Evolutionary conservation across 1,139 yeast genomes (phyloP).

Genomic region (Hemisphaericaspora lyxosophila): DNA sequence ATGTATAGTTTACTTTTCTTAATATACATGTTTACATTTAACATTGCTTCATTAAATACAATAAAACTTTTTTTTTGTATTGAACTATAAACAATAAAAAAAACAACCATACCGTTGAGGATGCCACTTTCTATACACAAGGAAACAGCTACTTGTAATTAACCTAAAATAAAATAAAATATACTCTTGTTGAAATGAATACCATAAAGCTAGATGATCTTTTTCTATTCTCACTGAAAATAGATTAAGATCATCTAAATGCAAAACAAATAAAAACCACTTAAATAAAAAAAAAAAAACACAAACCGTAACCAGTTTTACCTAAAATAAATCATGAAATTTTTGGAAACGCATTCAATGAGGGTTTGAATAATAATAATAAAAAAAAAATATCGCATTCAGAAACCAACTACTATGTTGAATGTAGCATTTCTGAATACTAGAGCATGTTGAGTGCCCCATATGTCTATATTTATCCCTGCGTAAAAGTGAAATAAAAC

Average conservation of each 20-base stretch:
- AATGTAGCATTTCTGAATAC: slow-evolving; percentile 4
- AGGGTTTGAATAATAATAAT: slow-evolving; percentile 2
- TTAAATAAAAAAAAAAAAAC: slow-evolving; percentile 1
- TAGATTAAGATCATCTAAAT: not conserved
- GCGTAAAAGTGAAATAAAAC: slow-evolving; percentile 25
- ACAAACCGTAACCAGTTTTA: slow-evolving; percentile 7
- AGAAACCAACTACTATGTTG: slow-evolving; percentile 3
- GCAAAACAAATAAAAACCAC: slow-evolving; percentile 2
- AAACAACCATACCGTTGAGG: slow-evolving; percentile 34
- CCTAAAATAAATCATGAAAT: slow-evolving; percentile 1
- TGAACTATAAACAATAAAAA: not conserved
- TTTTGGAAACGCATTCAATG: slow-evolving; percentile 2
- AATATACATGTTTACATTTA: not conserved
- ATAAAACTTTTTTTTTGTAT: slow-evolving; percentile 1
- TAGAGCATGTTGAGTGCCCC: slow-evolving; percentile 8
- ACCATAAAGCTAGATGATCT: not conserved
- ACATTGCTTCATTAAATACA: not conserved
- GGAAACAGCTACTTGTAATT: slow-evolving; percentile 12
- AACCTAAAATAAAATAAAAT: slow-evolving; percentile 1
- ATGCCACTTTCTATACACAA: slow-evolving; percentile 19
- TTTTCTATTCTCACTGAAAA: not conserved
- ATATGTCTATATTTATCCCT: slow-evolving; percentile 19
- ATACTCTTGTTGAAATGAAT: slow-evolving; percentile 8
- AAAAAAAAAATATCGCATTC: not conserved
- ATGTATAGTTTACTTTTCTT: not conserved